These are phyloP conservation scores for Cinnamomum chago DNA, from an alignment of 164 flowering plant genomes.

Conservation along the genomic window DNA sequence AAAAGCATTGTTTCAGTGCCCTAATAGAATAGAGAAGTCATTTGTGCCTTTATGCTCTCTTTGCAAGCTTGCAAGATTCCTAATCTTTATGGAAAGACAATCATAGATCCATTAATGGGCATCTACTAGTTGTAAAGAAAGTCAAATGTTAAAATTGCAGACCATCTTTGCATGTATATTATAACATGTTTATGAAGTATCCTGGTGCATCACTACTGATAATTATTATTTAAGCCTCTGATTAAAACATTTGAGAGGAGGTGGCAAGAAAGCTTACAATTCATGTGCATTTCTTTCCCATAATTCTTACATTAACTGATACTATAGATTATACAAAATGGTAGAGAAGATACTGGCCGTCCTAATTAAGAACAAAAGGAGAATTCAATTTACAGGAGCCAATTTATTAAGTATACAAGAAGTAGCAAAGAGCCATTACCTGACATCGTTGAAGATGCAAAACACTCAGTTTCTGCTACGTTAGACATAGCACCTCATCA, in stretches of 20 bases:
- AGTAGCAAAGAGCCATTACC: too few species aligned
- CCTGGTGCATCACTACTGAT: too few species aligned
- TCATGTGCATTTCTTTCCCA: constrained; percentile 23
- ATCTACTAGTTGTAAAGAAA: constrained; percentile 19
- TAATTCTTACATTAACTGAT: background rate
- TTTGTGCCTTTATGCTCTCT: constrained; percentile 5
- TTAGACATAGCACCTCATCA: too few species aligned
- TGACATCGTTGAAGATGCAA: too few species aligned
- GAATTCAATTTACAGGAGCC: too few species aligned
- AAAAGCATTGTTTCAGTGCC: constrained; percentile 7
- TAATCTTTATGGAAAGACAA: constrained; percentile 25
- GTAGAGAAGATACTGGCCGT: too few species aligned
- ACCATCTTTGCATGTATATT: background rate
- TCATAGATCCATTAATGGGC: constrained; percentile 15
- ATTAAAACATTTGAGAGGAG: background rate
- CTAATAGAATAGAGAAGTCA: background rate
- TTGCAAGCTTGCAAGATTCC: constrained; percentile 40
- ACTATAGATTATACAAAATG: too few species aligned
- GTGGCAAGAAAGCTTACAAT: constrained; percentile 7
- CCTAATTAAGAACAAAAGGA: too few species aligned
- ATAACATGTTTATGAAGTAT: background rate
- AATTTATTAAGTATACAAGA: too few species aligned
- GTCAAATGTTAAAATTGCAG: constrained; percentile 19
- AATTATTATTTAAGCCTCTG: too few species aligned
- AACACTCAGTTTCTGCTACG: too few species aligned